Evolutionary conservation across 2,329 filamentous ascomycete genomes (phyloP).

Genomic region (Calonectria honghensis): DNA sequence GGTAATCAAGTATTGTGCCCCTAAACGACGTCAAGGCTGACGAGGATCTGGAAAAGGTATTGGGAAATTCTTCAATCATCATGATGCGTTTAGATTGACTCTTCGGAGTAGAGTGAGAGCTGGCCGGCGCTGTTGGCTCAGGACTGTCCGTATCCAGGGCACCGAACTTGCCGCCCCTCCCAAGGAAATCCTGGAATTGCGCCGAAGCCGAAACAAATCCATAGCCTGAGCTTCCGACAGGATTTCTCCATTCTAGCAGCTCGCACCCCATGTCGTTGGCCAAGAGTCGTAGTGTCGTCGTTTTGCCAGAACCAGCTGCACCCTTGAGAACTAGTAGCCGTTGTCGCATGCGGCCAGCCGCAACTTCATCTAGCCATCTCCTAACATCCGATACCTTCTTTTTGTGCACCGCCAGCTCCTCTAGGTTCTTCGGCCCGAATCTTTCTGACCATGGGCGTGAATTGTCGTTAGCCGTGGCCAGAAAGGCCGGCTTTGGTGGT

Average conservation of each 20-base stretch:
- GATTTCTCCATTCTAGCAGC: constrained; percentile 94
- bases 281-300: constrained; percentile 87
- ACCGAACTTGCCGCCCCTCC: constrained; percentile 86
- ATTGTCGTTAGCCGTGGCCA: constrained; percentile 68
- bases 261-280: constrained; percentile 85
- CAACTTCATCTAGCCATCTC: constrained; percentile 86
- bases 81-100: constrained; percentile 72
- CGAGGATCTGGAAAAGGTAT: constrained; percentile 81
- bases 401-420: constrained; percentile 95
- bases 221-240: constrained; percentile 75
- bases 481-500: constrained; percentile 60
- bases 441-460: constrained; percentile 90
- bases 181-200: constrained; percentile 95
- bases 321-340: constrained; percentile 90
- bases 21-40: constrained; percentile 82
- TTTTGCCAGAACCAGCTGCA: constrained; percentile 93
- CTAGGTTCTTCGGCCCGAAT: constrained; percentile 83
- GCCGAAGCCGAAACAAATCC: constrained; percentile 82
- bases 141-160: constrained; percentile 73
- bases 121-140: constrained; percentile 54
- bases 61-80: constrained; percentile 88
- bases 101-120: constrained; percentile 43
- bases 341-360: constrained; percentile 79
- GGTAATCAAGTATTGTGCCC: constrained; percentile 82
- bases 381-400: constrained; percentile 92